phyloP scores from a whole-genome alignment of 352 stramenopile genomes.

The Blastocystis sp. region DNA sequence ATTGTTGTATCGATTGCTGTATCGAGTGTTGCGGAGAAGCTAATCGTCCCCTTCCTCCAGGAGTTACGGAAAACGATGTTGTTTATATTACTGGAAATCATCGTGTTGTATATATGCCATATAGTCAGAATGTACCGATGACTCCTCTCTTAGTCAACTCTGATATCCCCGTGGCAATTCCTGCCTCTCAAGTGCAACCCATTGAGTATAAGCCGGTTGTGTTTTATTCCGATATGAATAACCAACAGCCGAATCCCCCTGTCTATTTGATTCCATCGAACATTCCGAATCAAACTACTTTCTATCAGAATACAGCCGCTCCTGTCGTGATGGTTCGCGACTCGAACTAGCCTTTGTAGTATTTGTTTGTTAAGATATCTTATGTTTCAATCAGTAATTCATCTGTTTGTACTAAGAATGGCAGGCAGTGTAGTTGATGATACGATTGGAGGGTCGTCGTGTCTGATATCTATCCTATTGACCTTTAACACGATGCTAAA shows the following conservation, averaged over 20 bases:
- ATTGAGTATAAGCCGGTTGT: constrained; percentile 12
- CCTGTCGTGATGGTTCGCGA: not conserved
- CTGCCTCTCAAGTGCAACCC: not conserved
- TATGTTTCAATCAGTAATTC: too few species aligned
- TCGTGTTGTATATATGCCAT: not conserved
- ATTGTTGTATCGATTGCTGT: constrained; percentile 19
- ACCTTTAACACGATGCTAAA: constrained; percentile 54
- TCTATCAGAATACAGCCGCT: constrained; percentile 15
- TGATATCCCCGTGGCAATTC: not conserved
- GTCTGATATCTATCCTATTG: constrained; percentile 22
- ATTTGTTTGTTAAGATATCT: too few species aligned
- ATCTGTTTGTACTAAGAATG: too few species aligned
- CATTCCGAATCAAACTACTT: constrained; percentile 43
- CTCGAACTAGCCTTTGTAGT: too few species aligned
- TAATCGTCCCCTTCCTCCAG: not conserved
- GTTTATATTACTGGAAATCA: not conserved
- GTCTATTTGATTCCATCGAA: constrained; percentile 44
- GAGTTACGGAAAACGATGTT: not conserved
- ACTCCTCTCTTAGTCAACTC: not conserved
- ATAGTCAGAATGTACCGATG: not conserved
- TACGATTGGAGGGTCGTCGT: not conserved
- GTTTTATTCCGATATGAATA: constrained; percentile 44
- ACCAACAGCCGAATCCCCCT: not conserved
- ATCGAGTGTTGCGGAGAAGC: constrained; percentile 6
- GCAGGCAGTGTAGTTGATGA: not conserved